Percentiles rank a stretch among this genome's conserved stretches.
Conservation (phyloP, 257 asterid genomes). For the Primulina eburnea region DNA sequence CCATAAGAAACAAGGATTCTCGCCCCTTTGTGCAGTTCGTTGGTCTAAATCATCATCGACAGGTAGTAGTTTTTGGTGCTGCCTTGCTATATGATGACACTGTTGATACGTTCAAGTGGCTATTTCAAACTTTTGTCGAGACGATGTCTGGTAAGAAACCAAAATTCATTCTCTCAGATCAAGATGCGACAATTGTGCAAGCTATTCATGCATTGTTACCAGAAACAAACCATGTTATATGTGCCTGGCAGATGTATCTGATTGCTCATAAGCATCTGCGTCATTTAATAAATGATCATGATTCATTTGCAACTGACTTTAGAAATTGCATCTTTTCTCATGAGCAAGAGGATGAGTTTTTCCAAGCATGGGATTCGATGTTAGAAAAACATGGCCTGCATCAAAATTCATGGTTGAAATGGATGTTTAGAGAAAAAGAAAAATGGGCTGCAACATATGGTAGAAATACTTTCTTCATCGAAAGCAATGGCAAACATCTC, state of each 20-base stretch:
- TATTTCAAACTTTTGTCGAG: slow-evolving; percentile 48
- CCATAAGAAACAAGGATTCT: slow-evolving; percentile 34
- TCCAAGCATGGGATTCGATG: slow-evolving; percentile 49
- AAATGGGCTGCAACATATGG: slow-evolving; percentile 62
- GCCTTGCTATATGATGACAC: slow-evolving; percentile 54
- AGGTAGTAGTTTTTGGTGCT: slow-evolving; percentile 55
- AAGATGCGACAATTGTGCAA: slow-evolving; percentile 54
- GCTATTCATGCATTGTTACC: slow-evolving; percentile 60
- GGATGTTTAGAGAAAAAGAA: slow-evolving; percentile 63
- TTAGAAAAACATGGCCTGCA: slow-evolving; percentile 46
- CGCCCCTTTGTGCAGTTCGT: slow-evolving; percentile 51
- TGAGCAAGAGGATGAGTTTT: slow-evolving; percentile 58
- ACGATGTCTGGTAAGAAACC: slow-evolving; percentile 55
- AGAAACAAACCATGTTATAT: slow-evolving; percentile 50
- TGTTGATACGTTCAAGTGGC: slow-evolving; percentile 55
- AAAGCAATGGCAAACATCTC: slow-evolving; percentile 42
- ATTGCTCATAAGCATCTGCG: slow-evolving; percentile 54
- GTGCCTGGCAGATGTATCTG: slow-evolving; percentile 57
- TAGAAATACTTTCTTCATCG: slow-evolving; percentile 56
- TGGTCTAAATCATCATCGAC: slow-evolving; percentile 54
- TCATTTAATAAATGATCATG: slow-evolving; percentile 39
- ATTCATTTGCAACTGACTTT: slow-evolving; percentile 40
- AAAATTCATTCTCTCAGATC: slow-evolving; percentile 54
- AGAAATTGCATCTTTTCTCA: slow-evolving; percentile 45
- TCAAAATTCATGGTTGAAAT: slow-evolving; percentile 58